phyloP scores from a whole-genome alignment of 257 asterid species.

The Solanum peruvianum region DNA sequence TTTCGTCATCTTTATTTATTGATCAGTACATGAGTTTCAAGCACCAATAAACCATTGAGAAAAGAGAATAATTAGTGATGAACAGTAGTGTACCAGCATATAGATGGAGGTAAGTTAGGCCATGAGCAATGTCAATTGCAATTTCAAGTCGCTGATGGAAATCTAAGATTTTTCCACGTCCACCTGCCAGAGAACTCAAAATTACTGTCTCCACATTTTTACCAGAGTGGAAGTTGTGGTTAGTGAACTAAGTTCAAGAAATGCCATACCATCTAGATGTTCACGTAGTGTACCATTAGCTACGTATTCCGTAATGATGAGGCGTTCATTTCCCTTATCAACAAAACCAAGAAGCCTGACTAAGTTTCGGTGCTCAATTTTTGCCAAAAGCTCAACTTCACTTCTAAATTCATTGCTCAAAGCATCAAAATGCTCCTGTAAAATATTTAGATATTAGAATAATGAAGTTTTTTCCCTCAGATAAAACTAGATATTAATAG shows the following conservation, averaged over 20 bases:
- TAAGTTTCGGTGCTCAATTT: constrained; percentile 89
- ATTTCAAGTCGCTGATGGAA: constrained; percentile 92
- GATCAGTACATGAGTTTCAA: neutral
- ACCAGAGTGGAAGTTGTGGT: neutral
- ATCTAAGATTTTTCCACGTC: constrained; percentile 63
- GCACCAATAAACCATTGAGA: neutral
- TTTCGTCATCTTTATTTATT: neutral
- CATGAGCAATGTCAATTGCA: constrained; percentile 87
- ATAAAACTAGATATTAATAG: neutral
- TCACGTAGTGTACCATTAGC: constrained; percentile 96
- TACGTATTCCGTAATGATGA: constrained; percentile 83
- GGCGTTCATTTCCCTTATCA: constrained; percentile 77
- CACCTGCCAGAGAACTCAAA: constrained; percentile 39
- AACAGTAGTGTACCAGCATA: constrained; percentile 61
- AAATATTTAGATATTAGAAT: neutral
- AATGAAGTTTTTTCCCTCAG: neutral
- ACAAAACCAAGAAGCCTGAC: constrained; percentile 92
- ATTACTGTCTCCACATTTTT: neutral
- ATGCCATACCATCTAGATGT: constrained; percentile 77
- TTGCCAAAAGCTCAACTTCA: constrained; percentile 91
- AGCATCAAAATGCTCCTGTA: constrained; percentile 54
- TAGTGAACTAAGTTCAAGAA: neutral
- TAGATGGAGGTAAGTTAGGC: constrained; percentile 83
- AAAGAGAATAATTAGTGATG: constrained; percentile 1
- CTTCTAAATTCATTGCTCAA: constrained; percentile 66